Evolutionary conservation across 306 rosid genomes (phyloP).

Genomic region (Trifolium fragiferum): DNA sequence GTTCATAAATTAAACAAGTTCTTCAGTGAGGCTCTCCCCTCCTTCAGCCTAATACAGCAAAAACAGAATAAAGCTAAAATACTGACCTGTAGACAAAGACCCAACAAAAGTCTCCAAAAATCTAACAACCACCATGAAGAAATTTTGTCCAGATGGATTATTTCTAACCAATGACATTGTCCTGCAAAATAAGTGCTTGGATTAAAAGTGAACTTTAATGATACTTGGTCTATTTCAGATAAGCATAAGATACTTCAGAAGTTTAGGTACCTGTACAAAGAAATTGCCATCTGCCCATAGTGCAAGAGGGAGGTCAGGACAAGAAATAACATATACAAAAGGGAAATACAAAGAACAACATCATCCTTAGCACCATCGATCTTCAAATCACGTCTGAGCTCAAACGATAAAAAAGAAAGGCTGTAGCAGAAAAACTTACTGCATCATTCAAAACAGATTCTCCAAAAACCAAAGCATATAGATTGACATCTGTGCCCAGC

Average conservation of each 20-base stretch:
- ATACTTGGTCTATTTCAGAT: constrained; percentile 17
- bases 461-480: constrained; percentile 98
- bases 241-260: constrained; percentile 35
- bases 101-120: constrained; percentile 99
- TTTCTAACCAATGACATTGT: constrained; percentile 84
- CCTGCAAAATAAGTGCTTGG: constrained; percentile 53
- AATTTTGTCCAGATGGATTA: constrained; percentile 71
- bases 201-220: constrained; percentile 42
- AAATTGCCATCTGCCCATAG: constrained; percentile 87
- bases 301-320: constrained; percentile 40
- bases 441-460: constrained; percentile 99
- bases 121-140: constrained; percentile 81
- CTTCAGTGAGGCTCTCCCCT: not conserved
- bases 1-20: constrained; percentile 6
- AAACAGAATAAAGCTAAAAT: constrained; percentile 31
- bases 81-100: constrained; percentile 91
- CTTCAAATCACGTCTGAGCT: constrained; percentile 36
- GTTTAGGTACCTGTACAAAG: constrained; percentile 85
- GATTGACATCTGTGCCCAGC: constrained; percentile 90
- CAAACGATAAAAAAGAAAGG: constrained; percentile 12
- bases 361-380: constrained; percentile 40
- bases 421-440: constrained; percentile 57
- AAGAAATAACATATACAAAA: constrained; percentile 21
- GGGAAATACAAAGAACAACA: constrained; percentile 24
- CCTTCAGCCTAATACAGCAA: constrained; percentile 1